These are phyloP conservation scores for Phytophthora aleatoria DNA, from an alignment of 352 stramenopile species.

Conservation along the genomic window DNA sequence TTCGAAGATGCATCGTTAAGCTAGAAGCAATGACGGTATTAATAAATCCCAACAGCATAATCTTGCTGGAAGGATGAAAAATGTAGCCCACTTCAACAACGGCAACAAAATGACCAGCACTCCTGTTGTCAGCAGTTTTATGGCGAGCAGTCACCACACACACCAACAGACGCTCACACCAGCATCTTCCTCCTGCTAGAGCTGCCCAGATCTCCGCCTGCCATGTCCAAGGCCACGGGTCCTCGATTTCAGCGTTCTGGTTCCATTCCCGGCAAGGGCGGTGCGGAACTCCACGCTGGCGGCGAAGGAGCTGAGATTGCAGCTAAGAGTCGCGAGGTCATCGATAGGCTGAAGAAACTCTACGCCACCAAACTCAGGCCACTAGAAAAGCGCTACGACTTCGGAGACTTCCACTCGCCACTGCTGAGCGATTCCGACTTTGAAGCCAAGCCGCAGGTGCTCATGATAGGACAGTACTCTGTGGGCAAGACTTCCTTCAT, in stretches of 20 bases:
- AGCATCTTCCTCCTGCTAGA: constrained; percentile 6
- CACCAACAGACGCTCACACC: constrained; percentile 17
- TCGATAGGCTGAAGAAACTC: constrained; percentile 81
- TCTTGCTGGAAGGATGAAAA: not conserved
- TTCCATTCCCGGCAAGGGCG: constrained; percentile 25
- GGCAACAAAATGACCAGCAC: constrained; percentile 25
- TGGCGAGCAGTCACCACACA: constrained; percentile 7
- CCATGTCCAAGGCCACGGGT: constrained; percentile 25
- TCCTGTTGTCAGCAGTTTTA: not conserved
- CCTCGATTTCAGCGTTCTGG: constrained; percentile 23
- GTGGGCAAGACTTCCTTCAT: constrained; percentile 99
- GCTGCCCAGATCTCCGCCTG: not conserved
- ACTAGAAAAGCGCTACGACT: constrained; percentile 92
- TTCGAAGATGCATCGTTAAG: constrained; percentile 13
- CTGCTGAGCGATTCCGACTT: constrained; percentile 95
- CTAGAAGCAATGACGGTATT: not conserved
- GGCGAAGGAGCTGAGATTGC: constrained; percentile 74
- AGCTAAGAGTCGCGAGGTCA: constrained; percentile 68
- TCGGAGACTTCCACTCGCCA: constrained; percentile 93
- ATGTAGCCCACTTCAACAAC: constrained; percentile 28
- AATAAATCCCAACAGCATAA: too few species aligned
- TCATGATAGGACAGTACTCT: constrained; percentile 98
- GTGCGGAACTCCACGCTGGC: constrained; percentile 40
- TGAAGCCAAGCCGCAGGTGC: constrained; percentile 97
- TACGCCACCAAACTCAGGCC: constrained; percentile 80